Evolutionary conservation across 192 early-diverging fungal species (phyloP).

Genomic region (Linnemannia schmuckeri): DNA sequence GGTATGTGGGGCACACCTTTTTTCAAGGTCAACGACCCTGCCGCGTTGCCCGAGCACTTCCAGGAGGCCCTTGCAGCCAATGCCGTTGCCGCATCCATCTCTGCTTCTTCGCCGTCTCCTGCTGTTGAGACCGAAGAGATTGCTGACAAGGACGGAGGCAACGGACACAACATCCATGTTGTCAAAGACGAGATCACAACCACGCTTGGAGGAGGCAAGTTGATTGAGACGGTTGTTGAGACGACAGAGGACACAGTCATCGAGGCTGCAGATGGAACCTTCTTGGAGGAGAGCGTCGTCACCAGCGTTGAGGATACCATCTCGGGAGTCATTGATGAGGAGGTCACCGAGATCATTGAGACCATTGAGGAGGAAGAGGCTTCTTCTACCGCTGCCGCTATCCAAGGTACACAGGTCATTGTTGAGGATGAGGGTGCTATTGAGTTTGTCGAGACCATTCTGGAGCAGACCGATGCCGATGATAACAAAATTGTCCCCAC

Average conservation of each 20-base stretch:
- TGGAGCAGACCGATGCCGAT: background rate
- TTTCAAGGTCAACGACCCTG: slow-evolving; percentile 43
- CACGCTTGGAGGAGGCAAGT: slow-evolving; percentile 6
- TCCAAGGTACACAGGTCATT: background rate
- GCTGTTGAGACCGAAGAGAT: background rate
- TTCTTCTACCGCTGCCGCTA: background rate
- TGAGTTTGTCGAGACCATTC: background rate
- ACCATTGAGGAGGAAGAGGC: slow-evolving; percentile 30
- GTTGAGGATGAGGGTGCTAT: background rate
- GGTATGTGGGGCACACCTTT: slow-evolving; percentile 45
- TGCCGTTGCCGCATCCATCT: background rate
- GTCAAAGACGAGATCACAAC: slow-evolving; percentile 11
- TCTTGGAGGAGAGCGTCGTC: slow-evolving; percentile 34
- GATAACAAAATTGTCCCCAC: background rate
- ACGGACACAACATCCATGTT: slow-evolving; percentile 3
- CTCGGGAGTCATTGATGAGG: slow-evolving; percentile 20
- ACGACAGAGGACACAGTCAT: slow-evolving; percentile 29
- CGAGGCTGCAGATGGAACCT: slow-evolving; percentile 18
- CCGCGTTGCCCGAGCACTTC: slow-evolving; percentile 25
- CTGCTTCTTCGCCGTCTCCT: background rate
- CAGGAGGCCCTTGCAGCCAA: slow-evolving; percentile 5
- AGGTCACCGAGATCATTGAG: slow-evolving; percentile 21
- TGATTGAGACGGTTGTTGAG: slow-evolving; percentile 28
- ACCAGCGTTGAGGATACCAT: slow-evolving; percentile 21
- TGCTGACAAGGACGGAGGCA: background rate